phyloP scores from a whole-genome alignment of 352 stramenopile species.

The Aphanomyces invadans region DNA sequence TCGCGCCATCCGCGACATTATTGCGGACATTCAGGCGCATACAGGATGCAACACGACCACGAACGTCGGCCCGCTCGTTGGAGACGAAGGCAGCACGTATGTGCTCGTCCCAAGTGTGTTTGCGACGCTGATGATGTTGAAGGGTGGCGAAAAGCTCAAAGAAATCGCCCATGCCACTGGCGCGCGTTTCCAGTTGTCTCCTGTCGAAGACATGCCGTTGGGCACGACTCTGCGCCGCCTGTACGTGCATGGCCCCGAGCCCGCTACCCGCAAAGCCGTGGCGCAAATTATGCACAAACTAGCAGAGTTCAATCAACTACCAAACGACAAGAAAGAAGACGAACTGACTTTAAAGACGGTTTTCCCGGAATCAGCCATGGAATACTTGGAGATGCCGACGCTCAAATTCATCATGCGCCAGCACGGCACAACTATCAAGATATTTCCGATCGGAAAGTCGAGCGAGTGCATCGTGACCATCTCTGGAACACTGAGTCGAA shows the following conservation, averaged over 20 bases:
- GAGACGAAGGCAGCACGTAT: neutral
- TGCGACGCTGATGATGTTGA: neutral
- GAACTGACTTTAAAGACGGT: slow-evolving; percentile 39
- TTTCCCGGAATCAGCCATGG: neutral
- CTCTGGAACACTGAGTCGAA: neutral
- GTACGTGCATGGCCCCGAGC: neutral
- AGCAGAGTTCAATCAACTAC: neutral
- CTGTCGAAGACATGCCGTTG: slow-evolving; percentile 18
- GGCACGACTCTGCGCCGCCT: neutral
- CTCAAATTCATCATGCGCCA: neutral
- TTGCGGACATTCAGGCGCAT: neutral
- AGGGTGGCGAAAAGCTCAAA: neutral
- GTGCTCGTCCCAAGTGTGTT: slow-evolving; percentile 9
- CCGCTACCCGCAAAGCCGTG: neutral
- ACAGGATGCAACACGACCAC: neutral
- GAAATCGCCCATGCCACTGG: neutral
- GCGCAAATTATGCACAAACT: neutral
- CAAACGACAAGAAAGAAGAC: slow-evolving; percentile 10
- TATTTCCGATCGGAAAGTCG: slow-evolving; percentile 3
- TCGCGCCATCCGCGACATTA: neutral
- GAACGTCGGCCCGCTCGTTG: neutral
- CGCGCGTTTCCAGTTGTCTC: neutral
- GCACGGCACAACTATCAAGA: neutral
- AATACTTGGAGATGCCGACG: neutral
- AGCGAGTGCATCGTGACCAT: neutral